A percentile compares a stretch with the other conserved stretches of the same genome.
Evolutionary conservation across 257 asterid genomes (phyloP).

Genomic region (Scutellaria minor): DNA sequence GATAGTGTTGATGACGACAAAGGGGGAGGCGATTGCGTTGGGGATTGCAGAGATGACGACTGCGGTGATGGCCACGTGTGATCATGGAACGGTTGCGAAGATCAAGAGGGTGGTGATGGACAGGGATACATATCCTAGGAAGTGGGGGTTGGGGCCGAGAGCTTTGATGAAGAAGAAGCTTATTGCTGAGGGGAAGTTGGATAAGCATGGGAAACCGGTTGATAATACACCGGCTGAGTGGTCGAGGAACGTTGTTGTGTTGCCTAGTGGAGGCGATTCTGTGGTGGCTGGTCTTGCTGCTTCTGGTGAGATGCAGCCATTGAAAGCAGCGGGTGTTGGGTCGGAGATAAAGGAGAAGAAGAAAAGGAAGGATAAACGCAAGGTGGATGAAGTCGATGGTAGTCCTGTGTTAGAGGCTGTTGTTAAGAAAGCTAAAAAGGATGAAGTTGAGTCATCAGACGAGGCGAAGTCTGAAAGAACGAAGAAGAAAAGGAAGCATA

Average conservation of each 20-base stretch:
- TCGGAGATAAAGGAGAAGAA: conserved; percentile 52
- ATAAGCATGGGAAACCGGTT: conserved; percentile 75
- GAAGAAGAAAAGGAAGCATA: conserved; percentile 55
- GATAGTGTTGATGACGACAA: conserved; percentile 82
- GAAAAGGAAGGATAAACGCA: conserved; percentile 59
- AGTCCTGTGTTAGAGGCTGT: conserved; percentile 51
- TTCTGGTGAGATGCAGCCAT: conserved; percentile 37
- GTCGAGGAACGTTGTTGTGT: conserved; percentile 61
- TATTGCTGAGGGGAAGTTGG: conserved; percentile 78
- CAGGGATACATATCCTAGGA: conserved; percentile 88
- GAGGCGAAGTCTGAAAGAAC: conserved; percentile 51
- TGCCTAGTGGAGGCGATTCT: conserved; percentile 76
- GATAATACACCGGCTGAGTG: conserved; percentile 77
- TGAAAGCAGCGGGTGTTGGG: conserved; percentile 34
- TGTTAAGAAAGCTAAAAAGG: conserved; percentile 62
- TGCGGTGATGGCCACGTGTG: conserved; percentile 87
- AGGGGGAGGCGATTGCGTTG: conserved; percentile 83
- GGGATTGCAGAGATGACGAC: conserved; percentile 95
- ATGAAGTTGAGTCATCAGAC: conserved; percentile 41
- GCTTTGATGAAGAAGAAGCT: conserved; percentile 86
- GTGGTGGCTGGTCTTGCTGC: conserved; percentile 71
- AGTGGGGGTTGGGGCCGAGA: conserved; percentile 94
- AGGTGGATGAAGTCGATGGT: conserved; percentile 48
- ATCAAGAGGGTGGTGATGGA: conserved; percentile 96
- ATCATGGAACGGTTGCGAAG: conserved; percentile 85